Percentiles rank a stretch among this genome's conserved stretches.
These are phyloP conservation scores for Stachybotrys echinatus DNA, from an alignment of 2,329 filamentous ascomycete genomes.

Conservation along the genomic window DNA sequence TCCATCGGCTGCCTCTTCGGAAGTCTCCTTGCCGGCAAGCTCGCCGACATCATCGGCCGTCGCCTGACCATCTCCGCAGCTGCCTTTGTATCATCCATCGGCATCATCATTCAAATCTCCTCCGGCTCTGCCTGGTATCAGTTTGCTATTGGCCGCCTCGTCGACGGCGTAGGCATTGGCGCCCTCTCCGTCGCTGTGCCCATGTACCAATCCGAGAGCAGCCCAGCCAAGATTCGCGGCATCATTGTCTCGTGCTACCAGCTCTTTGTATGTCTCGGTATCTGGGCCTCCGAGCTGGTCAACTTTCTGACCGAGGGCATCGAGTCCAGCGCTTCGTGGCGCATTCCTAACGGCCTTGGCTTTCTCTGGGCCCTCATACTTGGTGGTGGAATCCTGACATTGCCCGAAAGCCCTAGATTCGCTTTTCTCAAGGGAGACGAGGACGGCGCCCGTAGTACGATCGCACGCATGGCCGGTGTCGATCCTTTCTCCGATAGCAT, in stretches of 20 bases:
- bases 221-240: slow-evolving; percentile 59
- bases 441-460: slow-evolving; percentile 42
- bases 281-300: slow-evolving; percentile 52
- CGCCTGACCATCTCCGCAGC: slow-evolving; percentile 57
- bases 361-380: slow-evolving; percentile 51
- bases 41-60: slow-evolving; percentile 58
- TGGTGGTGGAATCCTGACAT: slow-evolving; percentile 41
- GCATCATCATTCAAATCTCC: slow-evolving; percentile 60
- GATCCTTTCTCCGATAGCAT: slow-evolving; percentile 32
- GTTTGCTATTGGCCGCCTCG: slow-evolving; percentile 57
- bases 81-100: slow-evolving; percentile 58
- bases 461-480: slow-evolving; percentile 40
- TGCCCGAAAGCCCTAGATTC: slow-evolving; percentile 51
- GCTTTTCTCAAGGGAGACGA: slow-evolving; percentile 40
- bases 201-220: slow-evolving; percentile 65
- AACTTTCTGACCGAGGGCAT: slow-evolving; percentile 55
- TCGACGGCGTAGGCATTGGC: slow-evolving; percentile 63
- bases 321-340: slow-evolving; percentile 49
- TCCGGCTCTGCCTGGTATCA: slow-evolving; percentile 54
- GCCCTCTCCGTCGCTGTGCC: slow-evolving; percentile 58
- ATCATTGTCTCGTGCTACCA: slow-evolving; percentile 61
- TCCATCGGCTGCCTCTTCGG: slow-evolving; percentile 56
- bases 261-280: slow-evolving; percentile 64
- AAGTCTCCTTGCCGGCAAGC: slow-evolving; percentile 49
- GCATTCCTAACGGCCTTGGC: slow-evolving; percentile 54